Base-by-base conservation (phyloP, 352 stramenopile species). In the Thraustochytrium sp. region DNA sequence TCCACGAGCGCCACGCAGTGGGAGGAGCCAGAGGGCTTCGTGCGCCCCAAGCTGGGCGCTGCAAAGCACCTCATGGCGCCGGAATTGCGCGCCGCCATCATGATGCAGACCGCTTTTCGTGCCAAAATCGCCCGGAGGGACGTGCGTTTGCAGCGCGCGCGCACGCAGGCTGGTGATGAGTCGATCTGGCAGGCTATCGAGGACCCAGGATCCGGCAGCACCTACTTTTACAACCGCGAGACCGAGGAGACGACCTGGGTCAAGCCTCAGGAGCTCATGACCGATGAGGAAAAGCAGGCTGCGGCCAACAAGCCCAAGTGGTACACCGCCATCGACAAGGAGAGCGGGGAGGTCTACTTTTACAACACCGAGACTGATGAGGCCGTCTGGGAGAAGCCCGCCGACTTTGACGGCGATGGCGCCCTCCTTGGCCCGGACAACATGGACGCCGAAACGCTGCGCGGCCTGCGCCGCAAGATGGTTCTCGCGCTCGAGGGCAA, bases 321-420 rank as follows among this genome's bases (percentile, higher is more conserved):
- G 59, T 72, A 72, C 26, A 42, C 59, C 9, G 59, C 59, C 8
- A 16, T 80, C 3, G 68, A 61, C 31, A 53, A 18, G 34, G 53
- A 64, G 36, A 55, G 21, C 18, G 68, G 68, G 5, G 40, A 61
- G 11, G 31, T 64, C 9, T 80, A 80, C 38, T 80, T 36, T 72
- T 80, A 72, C 51, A 80, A 80, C 53, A 5, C n/a, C 5, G 51
- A 55, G 5, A 80, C 68, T 8, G 46, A 51, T 42, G 68, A 80
- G 51, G 48, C 40, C 16, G 23, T 4, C 11, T 80, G 68, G 68
- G 49, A 68, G 5, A 68, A 63, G 51, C 68, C 68, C 31, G 51
- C 63, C 23, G 68, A 64, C 8, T 80, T 80, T 46, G 68, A 80
- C 37, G 53, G 53, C 53, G 68, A 80, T 1, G 46, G n/a, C 16